phyloP scores from a whole-genome alignment of 345 rosid genomes.

The Geranium rotundifolium region DNA sequence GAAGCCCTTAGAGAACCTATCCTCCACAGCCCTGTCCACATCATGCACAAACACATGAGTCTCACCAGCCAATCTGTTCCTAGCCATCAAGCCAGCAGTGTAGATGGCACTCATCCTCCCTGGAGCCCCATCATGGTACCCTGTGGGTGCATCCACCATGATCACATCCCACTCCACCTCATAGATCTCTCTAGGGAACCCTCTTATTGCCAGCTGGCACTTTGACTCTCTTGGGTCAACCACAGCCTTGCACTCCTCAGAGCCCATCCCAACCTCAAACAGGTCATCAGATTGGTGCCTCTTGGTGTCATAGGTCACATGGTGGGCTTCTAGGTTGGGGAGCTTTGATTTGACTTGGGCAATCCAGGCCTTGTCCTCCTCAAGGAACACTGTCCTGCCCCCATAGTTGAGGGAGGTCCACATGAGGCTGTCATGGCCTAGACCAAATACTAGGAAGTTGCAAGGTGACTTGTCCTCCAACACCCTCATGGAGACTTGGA shows the following conservation, averaged over 20 bases:
- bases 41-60: slow-evolving; percentile 84
- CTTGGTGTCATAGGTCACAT: slow-evolving; percentile 61
- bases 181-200: slow-evolving; percentile 56
- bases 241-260: slow-evolving; percentile 34
- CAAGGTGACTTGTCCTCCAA: slow-evolving; percentile 64
- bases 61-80: slow-evolving; percentile 51
- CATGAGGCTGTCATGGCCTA: slow-evolving; percentile 89
- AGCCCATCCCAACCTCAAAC: slow-evolving; percentile 25
- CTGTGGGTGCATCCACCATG: slow-evolving; percentile 95
- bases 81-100: slow-evolving; percentile 74
- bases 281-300: slow-evolving; percentile 43
- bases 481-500: slow-evolving; percentile 54
- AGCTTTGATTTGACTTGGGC: slow-evolving; percentile 31
- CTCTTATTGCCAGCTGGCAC: slow-evolving; percentile 55
- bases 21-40: slow-evolving; percentile 70
- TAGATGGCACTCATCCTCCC: slow-evolving; percentile 85
- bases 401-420: slow-evolving; percentile 75
- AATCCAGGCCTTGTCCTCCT: slow-evolving; percentile 79
- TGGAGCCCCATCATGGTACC: slow-evolving; percentile 66
- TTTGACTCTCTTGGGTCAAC: slow-evolving; percentile 46
- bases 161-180: slow-evolving; percentile 77
- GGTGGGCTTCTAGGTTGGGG: slow-evolving; percentile 58
- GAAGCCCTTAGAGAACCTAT: slow-evolving; percentile 58
- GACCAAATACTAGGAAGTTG: slow-evolving; percentile 78
- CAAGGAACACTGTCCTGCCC: slow-evolving; percentile 77